Conservation (phyloP, 306 rosid species). For the Lotus japonicus region DNA sequence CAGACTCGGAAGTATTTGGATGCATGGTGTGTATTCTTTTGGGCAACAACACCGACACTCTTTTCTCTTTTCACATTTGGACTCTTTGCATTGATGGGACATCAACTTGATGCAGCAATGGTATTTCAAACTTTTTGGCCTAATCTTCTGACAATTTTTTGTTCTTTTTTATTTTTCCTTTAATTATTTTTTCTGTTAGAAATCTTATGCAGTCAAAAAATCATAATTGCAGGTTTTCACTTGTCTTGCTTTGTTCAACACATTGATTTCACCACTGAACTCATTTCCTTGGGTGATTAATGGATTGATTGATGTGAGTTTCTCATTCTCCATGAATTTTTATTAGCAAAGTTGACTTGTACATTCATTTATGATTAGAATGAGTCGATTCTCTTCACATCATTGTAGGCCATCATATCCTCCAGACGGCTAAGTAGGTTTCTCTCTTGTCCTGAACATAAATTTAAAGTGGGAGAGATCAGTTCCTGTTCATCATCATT, state of each 20-base stretch:
- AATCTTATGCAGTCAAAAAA: conserved; percentile 19
- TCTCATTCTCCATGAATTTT: conserved; percentile 7
- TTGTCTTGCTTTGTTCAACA: conserved; percentile 93
- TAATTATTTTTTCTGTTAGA: conserved; percentile 8
- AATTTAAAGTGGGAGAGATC: conserved; percentile 29
- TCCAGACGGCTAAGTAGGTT: conserved; percentile 72
- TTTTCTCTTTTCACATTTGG: conserved; percentile 93
- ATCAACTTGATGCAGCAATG: conserved; percentile 94
- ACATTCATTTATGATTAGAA: neutral
- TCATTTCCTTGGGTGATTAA: conserved; percentile 99
- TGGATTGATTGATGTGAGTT: conserved; percentile 93
- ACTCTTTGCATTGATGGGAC: conserved; percentile 75
- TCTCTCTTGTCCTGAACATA: conserved; percentile 64
- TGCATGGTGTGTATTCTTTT: conserved; percentile 99
- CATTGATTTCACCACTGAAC: conserved; percentile 85
- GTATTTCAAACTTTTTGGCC: conserved; percentile 37
- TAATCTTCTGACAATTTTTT: neutral
- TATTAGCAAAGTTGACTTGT: neutral
- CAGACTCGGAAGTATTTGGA: conserved; percentile 95
- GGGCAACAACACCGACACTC: conserved; percentile 96
- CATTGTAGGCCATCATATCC: conserved; percentile 69
- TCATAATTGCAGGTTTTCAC: conserved; percentile 82
- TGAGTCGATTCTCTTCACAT: conserved; percentile 6
- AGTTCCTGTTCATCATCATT: conserved; percentile 31
- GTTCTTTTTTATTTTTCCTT: neutral